These are phyloP conservation scores for Gliomastix tumulicola DNA, from an alignment of 2,329 filamentous ascomycete genomes.

Conservation along the genomic window DNA sequence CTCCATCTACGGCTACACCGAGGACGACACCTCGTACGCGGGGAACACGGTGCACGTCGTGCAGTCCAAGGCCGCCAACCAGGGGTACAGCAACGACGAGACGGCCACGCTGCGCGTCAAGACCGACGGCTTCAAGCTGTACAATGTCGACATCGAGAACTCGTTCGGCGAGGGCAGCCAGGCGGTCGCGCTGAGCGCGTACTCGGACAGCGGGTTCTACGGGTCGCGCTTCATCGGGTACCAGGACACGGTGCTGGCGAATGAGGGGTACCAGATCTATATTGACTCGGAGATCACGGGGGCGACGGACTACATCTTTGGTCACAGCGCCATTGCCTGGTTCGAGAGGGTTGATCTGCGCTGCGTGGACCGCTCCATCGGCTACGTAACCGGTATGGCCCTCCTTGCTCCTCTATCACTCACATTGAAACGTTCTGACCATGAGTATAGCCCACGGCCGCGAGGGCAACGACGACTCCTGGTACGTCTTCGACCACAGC, in stretches of 20 bases:
- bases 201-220: conserved; percentile 37
- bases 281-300: conserved; percentile 33
- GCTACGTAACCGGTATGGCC: too few species aligned
- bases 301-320: conserved; percentile 44
- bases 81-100: conserved; percentile 42
- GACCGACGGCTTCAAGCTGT: conserved; percentile 47
- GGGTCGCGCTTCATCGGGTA: conserved; percentile 36
- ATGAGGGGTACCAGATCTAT: conserved; percentile 40
- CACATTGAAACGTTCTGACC: too few species aligned
- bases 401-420: too few species aligned
- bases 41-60: conserved; percentile 51
- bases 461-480: conserved; percentile 23
- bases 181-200: conserved; percentile 37
- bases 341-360: conserved; percentile 34
- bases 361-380: conserved; percentile 22
- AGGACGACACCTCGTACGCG: conserved; percentile 40
- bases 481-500: conserved; percentile 40
- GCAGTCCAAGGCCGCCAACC: conserved; percentile 30
- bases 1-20: conserved; percentile 51
- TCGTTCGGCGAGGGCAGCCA: conserved; percentile 37
- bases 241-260: conserved; percentile 42
- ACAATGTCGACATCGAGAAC: conserved; percentile 52
- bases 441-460: too few species aligned
- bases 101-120: conserved; percentile 38
- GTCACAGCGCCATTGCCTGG: conserved; percentile 32